Conservation (phyloP, 495 filamentous ascomycete genomes). For the Aspergillus biplanus region DNA sequence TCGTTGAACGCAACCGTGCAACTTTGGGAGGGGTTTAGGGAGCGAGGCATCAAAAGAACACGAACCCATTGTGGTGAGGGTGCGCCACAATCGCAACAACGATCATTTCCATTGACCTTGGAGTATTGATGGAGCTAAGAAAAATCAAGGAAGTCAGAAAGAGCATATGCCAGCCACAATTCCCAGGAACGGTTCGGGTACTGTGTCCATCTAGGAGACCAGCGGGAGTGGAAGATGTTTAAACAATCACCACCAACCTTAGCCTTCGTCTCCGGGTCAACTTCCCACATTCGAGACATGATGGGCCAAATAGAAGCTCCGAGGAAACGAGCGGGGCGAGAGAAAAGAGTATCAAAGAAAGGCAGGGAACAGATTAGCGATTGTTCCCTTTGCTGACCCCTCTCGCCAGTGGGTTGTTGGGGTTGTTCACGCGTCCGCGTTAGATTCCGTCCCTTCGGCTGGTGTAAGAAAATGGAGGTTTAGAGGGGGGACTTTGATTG, state of each 20-base stretch:
- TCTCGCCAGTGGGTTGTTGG: background rate
- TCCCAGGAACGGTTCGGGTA: background rate
- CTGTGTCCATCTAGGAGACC: background rate
- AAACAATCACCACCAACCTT: conserved; percentile 62
- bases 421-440: background rate
- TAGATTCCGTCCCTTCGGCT: background rate
- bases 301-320: conserved; percentile 20
- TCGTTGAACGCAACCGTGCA: background rate
- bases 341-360: background rate
- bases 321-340: background rate
- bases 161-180: conserved; percentile 20
- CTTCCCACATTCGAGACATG: conserved; percentile 87
- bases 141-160: background rate
- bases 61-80: conserved; percentile 90
- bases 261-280: conserved; percentile 91
- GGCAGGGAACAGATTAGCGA: background rate
- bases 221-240: background rate
- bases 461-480: background rate
- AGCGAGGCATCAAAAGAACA: conserved; percentile 12
- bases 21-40: background rate
- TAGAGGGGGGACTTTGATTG: background rate
- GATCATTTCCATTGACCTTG: conserved; percentile 80
- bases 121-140: conserved; percentile 82
- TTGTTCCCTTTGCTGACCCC: background rate
- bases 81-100: conserved; percentile 91